Percentiles rank a stretch among this genome's conserved stretches.
Conservation (phyloP, 2,329 filamentous ascomycete genomes). For the Sporothrix inflata region DNA sequence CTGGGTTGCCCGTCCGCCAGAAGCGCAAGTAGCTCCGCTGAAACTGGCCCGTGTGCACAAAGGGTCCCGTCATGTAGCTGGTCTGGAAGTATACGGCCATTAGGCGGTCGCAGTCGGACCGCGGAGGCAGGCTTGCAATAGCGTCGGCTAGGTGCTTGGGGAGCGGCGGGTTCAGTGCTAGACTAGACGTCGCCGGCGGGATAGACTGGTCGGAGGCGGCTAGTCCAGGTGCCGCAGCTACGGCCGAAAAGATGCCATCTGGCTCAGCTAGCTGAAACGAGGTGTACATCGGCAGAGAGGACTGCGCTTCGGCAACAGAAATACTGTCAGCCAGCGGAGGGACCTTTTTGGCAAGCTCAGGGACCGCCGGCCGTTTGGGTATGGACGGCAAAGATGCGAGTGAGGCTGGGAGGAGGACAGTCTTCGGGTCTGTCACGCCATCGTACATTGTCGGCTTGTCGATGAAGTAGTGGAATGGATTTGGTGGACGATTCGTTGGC, state of each 20-base stretch:
- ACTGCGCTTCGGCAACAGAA: background rate
- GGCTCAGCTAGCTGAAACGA: slow-evolving; percentile 35
- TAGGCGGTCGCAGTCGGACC: slow-evolving; percentile 44
- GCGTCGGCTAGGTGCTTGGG: slow-evolving; percentile 42
- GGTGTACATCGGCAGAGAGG: slow-evolving; percentile 25
- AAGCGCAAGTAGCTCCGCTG: slow-evolving; percentile 53
- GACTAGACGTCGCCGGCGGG: background rate
- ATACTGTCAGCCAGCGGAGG: background rate
- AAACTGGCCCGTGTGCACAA: slow-evolving; percentile 51
- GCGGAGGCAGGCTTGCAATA: slow-evolving; percentile 42
- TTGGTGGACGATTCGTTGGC: background rate
- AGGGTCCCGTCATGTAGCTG: slow-evolving; percentile 44
- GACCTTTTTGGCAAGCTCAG: background rate
- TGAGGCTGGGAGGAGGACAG: background rate
- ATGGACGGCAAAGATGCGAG: background rate
- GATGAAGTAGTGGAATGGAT: background rate
- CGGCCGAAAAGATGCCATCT: slow-evolving; percentile 43
- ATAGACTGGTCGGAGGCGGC: background rate
- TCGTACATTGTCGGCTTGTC: background rate
- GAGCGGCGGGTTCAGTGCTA: slow-evolving; percentile 4
- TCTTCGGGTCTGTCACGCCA: background rate
- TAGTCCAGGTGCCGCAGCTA: slow-evolving; percentile 21
- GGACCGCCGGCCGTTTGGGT: background rate
- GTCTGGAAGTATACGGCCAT: slow-evolving; percentile 46
- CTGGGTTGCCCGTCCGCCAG: slow-evolving; percentile 41